These are phyloP conservation scores for Xylogone sp. DNA, from an alignment of 2,329 filamentous ascomycete genomes.

Conservation along the genomic window DNA sequence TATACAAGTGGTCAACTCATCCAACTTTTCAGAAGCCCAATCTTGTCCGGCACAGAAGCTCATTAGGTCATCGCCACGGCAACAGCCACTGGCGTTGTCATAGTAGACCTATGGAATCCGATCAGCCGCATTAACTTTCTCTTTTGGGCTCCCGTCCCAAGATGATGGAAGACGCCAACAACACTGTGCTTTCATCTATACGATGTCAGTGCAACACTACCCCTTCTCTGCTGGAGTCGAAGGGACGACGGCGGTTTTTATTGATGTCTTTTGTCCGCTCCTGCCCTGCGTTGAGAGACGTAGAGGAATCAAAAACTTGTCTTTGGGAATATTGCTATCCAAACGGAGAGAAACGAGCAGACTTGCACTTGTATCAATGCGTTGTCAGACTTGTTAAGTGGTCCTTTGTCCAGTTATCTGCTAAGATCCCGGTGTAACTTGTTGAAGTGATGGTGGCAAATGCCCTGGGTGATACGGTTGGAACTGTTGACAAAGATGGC, in stretches of 20 bases:
- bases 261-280: conserved; percentile 91
- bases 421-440: conserved; percentile 11
- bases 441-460: conserved; percentile 12
- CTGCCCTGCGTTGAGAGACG: conserved; percentile 56
- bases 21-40: conserved; percentile 36
- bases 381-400: conserved; percentile 13
- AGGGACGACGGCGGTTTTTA: conserved; percentile 82
- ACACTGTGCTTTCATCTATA: conserved; percentile 18
- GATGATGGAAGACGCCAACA: conserved; percentile 30
- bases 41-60: conserved; percentile 28
- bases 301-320: conserved; percentile 95
- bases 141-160: conserved; percentile 32
- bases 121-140: conserved; percentile 67
- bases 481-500: conserved; percentile 1
- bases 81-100: conserved; percentile 41
- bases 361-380: conserved; percentile 17
- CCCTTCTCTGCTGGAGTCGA: conserved; percentile 36
- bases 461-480: conserved; percentile 13
- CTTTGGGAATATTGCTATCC: conserved; percentile 79
- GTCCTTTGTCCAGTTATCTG: conserved; percentile 17
- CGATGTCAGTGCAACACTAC: conserved; percentile 19
- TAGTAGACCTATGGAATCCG: conserved; percentile 45
- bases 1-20: conserved; percentile 35
- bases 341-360: conserved; percentile 63
- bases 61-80: conserved; percentile 48